Evolutionary conservation across 495 filamentous ascomycete genomes (phyloP), one percentile per base, ranked within the genome.

Genomic region (Hypoxylon trugodes): DNA sequence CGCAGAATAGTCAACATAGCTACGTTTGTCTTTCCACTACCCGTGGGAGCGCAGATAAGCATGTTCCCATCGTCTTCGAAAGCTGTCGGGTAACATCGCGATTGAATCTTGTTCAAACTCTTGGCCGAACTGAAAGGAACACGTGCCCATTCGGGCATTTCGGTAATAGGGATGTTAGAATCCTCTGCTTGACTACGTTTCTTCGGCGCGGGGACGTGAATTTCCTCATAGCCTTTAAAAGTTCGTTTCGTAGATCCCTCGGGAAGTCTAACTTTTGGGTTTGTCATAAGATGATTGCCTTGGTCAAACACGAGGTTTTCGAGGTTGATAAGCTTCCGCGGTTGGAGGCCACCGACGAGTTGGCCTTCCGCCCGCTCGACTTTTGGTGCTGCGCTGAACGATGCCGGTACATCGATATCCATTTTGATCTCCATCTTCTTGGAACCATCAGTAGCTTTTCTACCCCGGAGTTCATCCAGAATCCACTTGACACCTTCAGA

Each of bases 141-240:
- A 51, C 86, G 89, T 16, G 95, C 90, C 95, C 95, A 99, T 52
- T 95, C 91, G 16, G 95, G 95, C 71, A 99, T 82, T 19, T 93
- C 89, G 0, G 92, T 85, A 26, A 96, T 88, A 2, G 91, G 90
- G 42, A 96, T 88, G 60, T 86, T 82, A 45, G 86, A 86, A 66
- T 97, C 96, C 43, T 87, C 88, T 4, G 91, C 85, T 58, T 96
- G 92, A 49, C 79, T 84, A 52, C 89, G 92, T 46, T 87, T 85
- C 73, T 96, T 95, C 12, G 95, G 95, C 4, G 91, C 85, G 1
- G 96, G 95, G 12, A 99, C 92, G 69, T 97, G 95, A 55, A 97
- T 96, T 72, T 99, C 95, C 74, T 98, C 95, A 60, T 97, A 99
- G 22, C 96, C 95, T 75, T 98, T 98, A 77, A 96, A 96, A 0